These are phyloP conservation scores for Limnanthes douglasii DNA, from an alignment of 345 rosid species.

Conservation along the genomic window DNA sequence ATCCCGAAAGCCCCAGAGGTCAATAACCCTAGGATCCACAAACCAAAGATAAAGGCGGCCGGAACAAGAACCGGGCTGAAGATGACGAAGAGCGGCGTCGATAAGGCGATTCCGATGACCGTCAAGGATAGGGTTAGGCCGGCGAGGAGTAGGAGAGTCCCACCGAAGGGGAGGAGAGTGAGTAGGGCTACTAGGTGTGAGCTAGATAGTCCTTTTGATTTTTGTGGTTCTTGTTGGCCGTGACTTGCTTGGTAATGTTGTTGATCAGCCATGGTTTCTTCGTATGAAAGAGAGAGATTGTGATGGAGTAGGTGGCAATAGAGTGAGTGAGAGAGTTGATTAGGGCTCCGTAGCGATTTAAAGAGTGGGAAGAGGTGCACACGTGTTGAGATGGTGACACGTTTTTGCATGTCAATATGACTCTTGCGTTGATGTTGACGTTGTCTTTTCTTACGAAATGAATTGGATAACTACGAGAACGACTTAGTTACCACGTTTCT, in stretches of 20 bases:
- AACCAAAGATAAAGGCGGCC: slow-evolving; percentile 19
- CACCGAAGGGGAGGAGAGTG: slow-evolving; percentile 18
- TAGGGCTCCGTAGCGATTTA: no score
- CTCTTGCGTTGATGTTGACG: no score
- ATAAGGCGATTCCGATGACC: slow-evolving; percentile 15
- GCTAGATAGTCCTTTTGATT: slow-evolving; percentile 13
- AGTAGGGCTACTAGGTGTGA: slow-evolving; percentile 13
- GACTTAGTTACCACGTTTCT: no score
- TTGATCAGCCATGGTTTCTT: slow-evolving; percentile 1
- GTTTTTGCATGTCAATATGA: no score
- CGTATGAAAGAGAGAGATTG: no score
- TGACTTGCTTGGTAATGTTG: background rate
- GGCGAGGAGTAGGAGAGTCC: slow-evolving; percentile 19
- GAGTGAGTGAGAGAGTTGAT: no score
- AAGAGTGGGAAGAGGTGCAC: no score
- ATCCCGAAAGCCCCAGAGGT: slow-evolving; percentile 30
- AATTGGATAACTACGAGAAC: no score
- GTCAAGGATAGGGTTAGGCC: slow-evolving; percentile 20
- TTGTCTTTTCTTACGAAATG: no score
- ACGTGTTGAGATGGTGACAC: no score
- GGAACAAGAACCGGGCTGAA: no score
- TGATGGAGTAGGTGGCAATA: no score
- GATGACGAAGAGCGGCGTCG: slow-evolving; percentile 28
- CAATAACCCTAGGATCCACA: slow-evolving; percentile 22
- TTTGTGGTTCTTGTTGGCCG: background rate